These are phyloP conservation scores for Alternaria burnsii DNA, from an alignment of 2,329 filamentous ascomycete genomes.

Conservation along the genomic window DNA sequence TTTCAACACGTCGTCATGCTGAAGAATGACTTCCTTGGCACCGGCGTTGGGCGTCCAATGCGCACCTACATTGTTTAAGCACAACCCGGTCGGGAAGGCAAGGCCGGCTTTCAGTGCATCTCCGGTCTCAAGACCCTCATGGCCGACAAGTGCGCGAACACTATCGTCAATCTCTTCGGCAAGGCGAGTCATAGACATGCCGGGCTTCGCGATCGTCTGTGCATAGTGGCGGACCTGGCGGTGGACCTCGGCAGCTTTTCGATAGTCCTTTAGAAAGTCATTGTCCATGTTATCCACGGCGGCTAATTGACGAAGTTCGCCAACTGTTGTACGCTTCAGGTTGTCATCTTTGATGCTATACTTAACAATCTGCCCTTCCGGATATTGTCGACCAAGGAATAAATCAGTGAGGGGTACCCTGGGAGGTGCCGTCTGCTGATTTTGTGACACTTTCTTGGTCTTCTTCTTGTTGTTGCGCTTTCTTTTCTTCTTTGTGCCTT, in stretches of 20 bases:
- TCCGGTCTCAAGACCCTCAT: constrained; percentile 77
- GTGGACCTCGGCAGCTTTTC: constrained; percentile 85
- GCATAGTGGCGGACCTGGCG: constrained; percentile 85
- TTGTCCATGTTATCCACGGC: constrained; percentile 73
- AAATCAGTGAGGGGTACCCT: constrained; percentile 74
- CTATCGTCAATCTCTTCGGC: constrained; percentile 84
- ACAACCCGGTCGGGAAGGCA: constrained; percentile 85
- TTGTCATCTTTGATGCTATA: constrained; percentile 74
- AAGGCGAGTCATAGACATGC: constrained; percentile 78
- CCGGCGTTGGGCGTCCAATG: constrained; percentile 88
- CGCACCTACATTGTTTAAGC: constrained; percentile 81
- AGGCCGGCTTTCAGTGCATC: constrained; percentile 81
- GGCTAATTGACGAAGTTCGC: constrained; percentile 78
- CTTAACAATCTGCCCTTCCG: constrained; percentile 77
- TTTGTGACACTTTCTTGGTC: constrained; percentile 66
- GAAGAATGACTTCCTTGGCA: constrained; percentile 78
- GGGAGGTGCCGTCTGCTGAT: constrained; percentile 76
- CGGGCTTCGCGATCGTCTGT: constrained; percentile 79
- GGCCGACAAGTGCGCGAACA: constrained; percentile 76
- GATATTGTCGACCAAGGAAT: constrained; percentile 74
- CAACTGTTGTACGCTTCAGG: constrained; percentile 76
- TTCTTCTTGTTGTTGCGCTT: constrained; percentile 76
- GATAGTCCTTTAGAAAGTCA: constrained; percentile 80
- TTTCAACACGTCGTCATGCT: constrained; percentile 77
- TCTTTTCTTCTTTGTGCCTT: constrained; percentile 74